Conservation (phyloP, 2,329 filamentous ascomycete species). For the Albifimbria verrucaria region DNA sequence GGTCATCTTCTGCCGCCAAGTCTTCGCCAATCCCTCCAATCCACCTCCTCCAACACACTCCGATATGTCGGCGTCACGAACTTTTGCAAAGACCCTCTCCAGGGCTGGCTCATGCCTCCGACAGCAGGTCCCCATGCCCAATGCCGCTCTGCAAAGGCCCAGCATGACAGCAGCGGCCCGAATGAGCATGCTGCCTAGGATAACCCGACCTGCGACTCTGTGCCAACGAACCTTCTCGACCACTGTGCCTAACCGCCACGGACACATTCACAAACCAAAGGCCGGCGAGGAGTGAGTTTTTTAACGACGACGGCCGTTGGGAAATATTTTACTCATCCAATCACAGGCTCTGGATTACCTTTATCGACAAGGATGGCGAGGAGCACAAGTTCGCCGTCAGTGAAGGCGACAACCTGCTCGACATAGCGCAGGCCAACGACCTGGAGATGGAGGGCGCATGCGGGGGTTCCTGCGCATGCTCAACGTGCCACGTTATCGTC, state of each 20-base stretch:
- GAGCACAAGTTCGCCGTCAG: slow-evolving; percentile 75
- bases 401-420: slow-evolving; percentile 87
- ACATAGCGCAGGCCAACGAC: slow-evolving; percentile 92
- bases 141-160: not conserved
- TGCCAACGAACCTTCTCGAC: slow-evolving; percentile 59
- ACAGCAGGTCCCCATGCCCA: slow-evolving; percentile 11
- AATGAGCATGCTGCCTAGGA: slow-evolving; percentile 9
- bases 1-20: no score
- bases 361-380: slow-evolving; percentile 85
- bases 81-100: slow-evolving; percentile 27
- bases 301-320: not conserved
- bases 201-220: slow-evolving; percentile 13
- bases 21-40: no score
- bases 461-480: slow-evolving; percentile 89
- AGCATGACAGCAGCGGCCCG: not conserved
- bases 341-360: slow-evolving; percentile 77
- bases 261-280: slow-evolving; percentile 79
- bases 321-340: slow-evolving; percentile 7
- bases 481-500: slow-evolving; percentile 89
- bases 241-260: slow-evolving; percentile 61
- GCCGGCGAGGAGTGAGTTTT: slow-evolving; percentile 83
- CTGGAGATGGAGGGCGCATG: slow-evolving; percentile 99
- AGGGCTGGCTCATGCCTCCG: slow-evolving; percentile 26
- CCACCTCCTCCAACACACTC: slow-evolving; percentile 9
- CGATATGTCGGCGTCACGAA: slow-evolving; percentile 30